These are phyloP conservation scores for Taphrina pruni DNA, from an alignment of 1,139 yeast genomes.

Conservation along the genomic window DNA sequence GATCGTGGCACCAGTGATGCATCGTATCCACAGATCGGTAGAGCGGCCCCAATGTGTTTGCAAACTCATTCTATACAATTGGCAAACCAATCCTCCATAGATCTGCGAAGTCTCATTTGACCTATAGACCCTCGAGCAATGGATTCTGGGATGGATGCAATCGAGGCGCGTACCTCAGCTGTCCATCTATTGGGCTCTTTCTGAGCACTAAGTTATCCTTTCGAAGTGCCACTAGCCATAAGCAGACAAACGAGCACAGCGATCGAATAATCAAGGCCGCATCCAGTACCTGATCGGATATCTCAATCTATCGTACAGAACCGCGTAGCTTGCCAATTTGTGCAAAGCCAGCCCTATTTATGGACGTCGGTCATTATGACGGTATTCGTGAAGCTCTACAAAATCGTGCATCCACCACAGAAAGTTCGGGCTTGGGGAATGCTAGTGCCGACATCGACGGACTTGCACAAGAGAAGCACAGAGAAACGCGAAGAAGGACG, in stretches of 20 bases:
- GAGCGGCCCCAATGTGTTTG: conserved; percentile 9
- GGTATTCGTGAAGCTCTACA: background rate
- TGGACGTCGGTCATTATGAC: background rate
- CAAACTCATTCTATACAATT: background rate
- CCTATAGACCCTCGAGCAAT: background rate
- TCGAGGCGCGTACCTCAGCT: background rate
- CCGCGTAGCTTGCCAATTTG: background rate
- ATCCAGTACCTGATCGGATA: no score
- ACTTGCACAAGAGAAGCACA: background rate
- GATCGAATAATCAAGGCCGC: no score
- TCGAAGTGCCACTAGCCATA: background rate
- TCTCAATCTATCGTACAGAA: no score
- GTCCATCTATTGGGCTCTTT: background rate
- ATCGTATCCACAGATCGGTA: conserved; percentile 10
- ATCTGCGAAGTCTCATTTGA: background rate
- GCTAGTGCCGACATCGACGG: background rate
- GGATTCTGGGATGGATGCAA: background rate
- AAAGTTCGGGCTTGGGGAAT: background rate
- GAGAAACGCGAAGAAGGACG: conserved; percentile 47
- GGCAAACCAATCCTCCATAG: no score
- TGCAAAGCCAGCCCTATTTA: background rate
- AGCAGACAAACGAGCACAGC: no score
- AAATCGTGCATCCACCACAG: background rate
- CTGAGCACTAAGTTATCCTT: background rate
- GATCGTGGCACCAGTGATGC: conserved; percentile 19